Percentiles rank a stretch among this genome's conserved stretches.
Conservation (phyloP, 768 basidiomycete species). For the Coprinellus micaceus region DNA sequence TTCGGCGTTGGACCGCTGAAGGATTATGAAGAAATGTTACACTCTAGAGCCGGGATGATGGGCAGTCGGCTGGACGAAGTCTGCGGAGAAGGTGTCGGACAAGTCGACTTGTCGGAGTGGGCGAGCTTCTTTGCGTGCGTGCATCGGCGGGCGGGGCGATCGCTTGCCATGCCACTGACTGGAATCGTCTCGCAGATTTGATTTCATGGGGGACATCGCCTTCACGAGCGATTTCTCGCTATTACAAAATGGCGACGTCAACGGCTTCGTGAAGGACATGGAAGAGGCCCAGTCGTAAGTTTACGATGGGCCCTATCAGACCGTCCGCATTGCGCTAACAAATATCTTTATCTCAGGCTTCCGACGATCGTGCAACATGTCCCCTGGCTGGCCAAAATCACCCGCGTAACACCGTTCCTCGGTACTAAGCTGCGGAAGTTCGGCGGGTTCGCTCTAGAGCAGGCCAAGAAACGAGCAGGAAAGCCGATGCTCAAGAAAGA, state of each 20-base stretch:
- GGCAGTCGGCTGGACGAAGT: constrained; percentile 23
- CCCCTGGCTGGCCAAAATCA: constrained; percentile 11
- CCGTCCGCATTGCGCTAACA: too few relatives aligned
- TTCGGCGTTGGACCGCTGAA: constrained; percentile 36
- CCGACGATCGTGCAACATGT: constrained; percentile 17
- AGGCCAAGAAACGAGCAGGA: constrained; percentile 19
- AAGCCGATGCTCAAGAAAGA: constrained; percentile 20
- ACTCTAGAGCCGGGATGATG: constrained; percentile 27
- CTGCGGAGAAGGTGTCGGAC: constrained; percentile 12
- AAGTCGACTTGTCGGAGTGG: constrained; percentile 14
- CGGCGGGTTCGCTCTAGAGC: constrained; percentile 8
- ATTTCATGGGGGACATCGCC: constrained; percentile 40
- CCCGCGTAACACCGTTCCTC: constrained; percentile 5
- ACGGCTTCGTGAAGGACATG: constrained; percentile 22
- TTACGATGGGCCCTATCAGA: not conserved
- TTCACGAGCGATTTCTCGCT: constrained; percentile 27
- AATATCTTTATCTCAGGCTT: constrained; percentile 3
- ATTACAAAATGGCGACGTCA: constrained; percentile 23
- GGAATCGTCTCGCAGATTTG: constrained; percentile 17
- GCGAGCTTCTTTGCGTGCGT: constrained; percentile 16
- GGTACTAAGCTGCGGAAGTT: constrained; percentile 3
- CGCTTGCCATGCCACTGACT: not conserved
- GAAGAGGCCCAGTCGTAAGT: constrained; percentile 22
- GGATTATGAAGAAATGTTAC: constrained; percentile 35
- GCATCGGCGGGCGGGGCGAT: not conserved